phyloP scores from a whole-genome alignment of 2,329 filamentous ascomycete genomes.

The Arthroderma sp. region DNA sequence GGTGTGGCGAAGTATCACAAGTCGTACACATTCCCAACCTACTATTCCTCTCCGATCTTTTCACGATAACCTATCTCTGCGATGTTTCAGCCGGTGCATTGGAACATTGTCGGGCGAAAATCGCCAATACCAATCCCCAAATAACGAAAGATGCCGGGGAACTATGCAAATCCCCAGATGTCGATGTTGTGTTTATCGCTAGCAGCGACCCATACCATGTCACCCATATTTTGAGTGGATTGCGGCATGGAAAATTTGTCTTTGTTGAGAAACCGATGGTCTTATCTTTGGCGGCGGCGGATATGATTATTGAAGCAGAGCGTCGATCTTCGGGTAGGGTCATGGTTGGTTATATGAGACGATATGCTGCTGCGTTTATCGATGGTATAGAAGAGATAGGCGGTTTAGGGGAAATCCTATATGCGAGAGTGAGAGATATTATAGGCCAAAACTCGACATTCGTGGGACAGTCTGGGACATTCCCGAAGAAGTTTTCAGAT shows the following conservation, averaged over 20 bases:
- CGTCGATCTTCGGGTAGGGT: conserved; percentile 32
- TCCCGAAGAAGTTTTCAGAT: conserved; percentile 30
- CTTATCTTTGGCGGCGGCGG: conserved; percentile 31
- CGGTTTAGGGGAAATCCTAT: conserved; percentile 36
- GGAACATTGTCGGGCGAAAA: conserved; percentile 25
- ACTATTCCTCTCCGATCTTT: conserved; percentile 28
- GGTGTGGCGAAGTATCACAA: conserved; percentile 7
- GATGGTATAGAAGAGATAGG: conserved; percentile 41
- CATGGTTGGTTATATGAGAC: conserved; percentile 48
- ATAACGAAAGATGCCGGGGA: conserved; percentile 28
- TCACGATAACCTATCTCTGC: conserved; percentile 36
- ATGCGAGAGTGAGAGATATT: conserved; percentile 39
- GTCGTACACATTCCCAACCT: conserved; percentile 9
- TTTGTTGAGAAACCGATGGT: conserved; percentile 47
- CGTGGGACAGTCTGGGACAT: conserved; percentile 20
- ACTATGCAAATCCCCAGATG: conserved; percentile 30
- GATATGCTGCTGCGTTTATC: conserved; percentile 42
- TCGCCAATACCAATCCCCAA: conserved; percentile 14
- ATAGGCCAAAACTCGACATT: conserved; percentile 38
- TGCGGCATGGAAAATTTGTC: conserved; percentile 32
- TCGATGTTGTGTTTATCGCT: conserved; percentile 40
- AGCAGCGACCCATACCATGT: conserved; percentile 40
- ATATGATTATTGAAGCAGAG: conserved; percentile 38
- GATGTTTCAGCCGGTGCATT: conserved; percentile 36
- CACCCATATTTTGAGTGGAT: conserved; percentile 35